These are phyloP conservation scores for Streptanthus diversifolius DNA, from an alignment of 345 rosid genomes.

Conservation along the genomic window DNA sequence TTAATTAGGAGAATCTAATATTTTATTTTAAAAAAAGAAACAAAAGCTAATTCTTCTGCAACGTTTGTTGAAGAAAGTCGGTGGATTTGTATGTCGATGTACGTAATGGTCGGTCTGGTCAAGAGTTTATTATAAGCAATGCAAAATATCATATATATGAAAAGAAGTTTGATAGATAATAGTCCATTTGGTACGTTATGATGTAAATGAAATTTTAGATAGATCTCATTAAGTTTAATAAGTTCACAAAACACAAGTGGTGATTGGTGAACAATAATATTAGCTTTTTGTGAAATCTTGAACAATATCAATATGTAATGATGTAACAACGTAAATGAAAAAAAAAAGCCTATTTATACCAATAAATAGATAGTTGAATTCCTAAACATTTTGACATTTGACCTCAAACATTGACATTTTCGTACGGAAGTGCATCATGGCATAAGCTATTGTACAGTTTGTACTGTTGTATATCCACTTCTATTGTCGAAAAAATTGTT, in stretches of 20 bases:
- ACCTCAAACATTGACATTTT: neutral
- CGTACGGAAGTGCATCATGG: neutral
- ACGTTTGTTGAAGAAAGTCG: constrained; percentile 12
- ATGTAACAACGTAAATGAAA: neutral
- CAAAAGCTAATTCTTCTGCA: neutral
- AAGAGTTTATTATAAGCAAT: constrained; percentile 15
- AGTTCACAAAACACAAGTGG: neutral
- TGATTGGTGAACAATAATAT: neutral
- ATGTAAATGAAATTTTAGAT: neutral
- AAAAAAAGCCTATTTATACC: neutral
- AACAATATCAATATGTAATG: neutral
- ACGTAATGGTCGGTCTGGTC: constrained; percentile 22
- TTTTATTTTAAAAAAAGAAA: neutral
- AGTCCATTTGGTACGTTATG: constrained; percentile 1
- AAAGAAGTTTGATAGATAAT: neutral
- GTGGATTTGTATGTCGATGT: constrained; percentile 6
- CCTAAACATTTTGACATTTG: neutral
- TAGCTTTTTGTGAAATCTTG: neutral
- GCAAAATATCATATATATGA: neutral
- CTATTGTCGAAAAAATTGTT: no score
- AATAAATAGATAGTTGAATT: neutral
- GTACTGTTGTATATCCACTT: neutral
- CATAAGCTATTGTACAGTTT: neutral
- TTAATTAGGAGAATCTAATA: neutral
- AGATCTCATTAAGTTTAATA: neutral